Evolutionary conservation across 257 asterid genomes (phyloP).

Genomic region (Avicennia marina): DNA sequence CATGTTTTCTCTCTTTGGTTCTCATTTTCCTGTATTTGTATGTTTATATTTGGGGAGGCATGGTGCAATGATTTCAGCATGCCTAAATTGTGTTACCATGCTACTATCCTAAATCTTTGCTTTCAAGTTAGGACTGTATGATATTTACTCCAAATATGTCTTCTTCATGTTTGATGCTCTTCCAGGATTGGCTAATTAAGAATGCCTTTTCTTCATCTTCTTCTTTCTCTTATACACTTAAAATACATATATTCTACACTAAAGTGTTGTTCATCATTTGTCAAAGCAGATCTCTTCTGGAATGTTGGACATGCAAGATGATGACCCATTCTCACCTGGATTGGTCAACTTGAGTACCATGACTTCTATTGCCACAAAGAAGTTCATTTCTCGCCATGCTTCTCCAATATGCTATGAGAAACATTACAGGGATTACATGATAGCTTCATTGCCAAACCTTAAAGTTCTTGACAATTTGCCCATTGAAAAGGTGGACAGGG

Average conservation of each 20-base stretch:
- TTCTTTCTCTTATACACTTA: no score
- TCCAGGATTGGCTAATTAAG: no score
- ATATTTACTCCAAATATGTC: neutral
- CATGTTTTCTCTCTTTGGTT: conserved; percentile 4
- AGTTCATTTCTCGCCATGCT: conserved; percentile 49
- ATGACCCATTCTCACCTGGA: conserved; percentile 31
- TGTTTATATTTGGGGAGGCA: neutral
- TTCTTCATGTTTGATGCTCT: no score
- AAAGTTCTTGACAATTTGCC: conserved; percentile 72
- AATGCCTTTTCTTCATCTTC: no score
- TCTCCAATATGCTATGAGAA: conserved; percentile 90
- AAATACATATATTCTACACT: neutral
- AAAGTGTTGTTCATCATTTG: conserved; percentile 7
- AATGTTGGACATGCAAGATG: conserved; percentile 42
- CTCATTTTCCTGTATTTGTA: conserved; percentile 8
- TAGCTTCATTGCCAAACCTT: conserved; percentile 65
- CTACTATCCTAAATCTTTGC: neutral
- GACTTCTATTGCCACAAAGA: conserved; percentile 36
- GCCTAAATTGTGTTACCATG: neutral
- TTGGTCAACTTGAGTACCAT: conserved; percentile 25
- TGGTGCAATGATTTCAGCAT: conserved; percentile 8
- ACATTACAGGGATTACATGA: conserved; percentile 80
- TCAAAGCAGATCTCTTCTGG: conserved; percentile 52
- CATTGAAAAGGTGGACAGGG: conserved; percentile 53
- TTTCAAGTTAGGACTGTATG: conserved; percentile 3